A percentile compares a stretch with the other conserved stretches of the same genome.
Evolutionary conservation across 164 flowering plant genomes (phyloP).

Genomic region (Stephania japonica): DNA sequence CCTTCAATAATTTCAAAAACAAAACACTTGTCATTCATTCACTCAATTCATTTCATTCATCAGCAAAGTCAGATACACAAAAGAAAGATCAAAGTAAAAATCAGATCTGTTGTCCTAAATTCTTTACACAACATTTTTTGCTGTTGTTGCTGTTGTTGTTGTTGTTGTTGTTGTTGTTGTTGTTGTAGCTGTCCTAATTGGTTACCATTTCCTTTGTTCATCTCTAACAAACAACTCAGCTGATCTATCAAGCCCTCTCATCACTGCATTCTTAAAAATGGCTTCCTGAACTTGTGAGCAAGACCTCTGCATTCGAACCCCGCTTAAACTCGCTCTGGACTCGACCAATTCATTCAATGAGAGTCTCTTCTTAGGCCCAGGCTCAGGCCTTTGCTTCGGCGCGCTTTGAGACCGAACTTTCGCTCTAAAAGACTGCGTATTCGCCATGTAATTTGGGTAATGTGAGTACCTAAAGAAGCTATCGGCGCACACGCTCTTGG

Average conservation of each 20-base stretch:
- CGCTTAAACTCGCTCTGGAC: conserved; percentile 59
- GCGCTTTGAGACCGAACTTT: conserved; percentile 72
- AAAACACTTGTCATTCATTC: no score
- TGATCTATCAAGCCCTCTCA: conserved; percentile 28
- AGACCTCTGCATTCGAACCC: conserved; percentile 56
- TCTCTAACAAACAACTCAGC: conserved; percentile 19
- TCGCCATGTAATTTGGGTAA: conserved; percentile 73
- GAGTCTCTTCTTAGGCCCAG: conserved; percentile 43
- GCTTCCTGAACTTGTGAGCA: conserved; percentile 43
- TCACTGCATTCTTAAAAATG: conserved; percentile 30
- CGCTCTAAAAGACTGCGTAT: conserved; percentile 65
- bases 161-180: not conserved
- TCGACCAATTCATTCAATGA: conserved; percentile 66
- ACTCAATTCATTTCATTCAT: not conserved
- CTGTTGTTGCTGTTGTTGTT: not conserved
- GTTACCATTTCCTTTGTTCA: conserved; percentile 20
- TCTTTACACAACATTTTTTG: not conserved
- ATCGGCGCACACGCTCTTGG: conserved; percentile 63
- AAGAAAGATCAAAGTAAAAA: not conserved
- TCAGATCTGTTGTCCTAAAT: not conserved
- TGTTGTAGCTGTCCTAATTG: not conserved
- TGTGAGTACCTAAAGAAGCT: conserved; percentile 35
- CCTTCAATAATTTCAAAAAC: no score
- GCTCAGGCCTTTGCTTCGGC: conserved; percentile 80
- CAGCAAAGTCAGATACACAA: not conserved